Evolutionary conservation across 2,329 filamentous ascomycete species (phyloP).

Genomic region (Macrophomina pseudophaseolina): DNA sequence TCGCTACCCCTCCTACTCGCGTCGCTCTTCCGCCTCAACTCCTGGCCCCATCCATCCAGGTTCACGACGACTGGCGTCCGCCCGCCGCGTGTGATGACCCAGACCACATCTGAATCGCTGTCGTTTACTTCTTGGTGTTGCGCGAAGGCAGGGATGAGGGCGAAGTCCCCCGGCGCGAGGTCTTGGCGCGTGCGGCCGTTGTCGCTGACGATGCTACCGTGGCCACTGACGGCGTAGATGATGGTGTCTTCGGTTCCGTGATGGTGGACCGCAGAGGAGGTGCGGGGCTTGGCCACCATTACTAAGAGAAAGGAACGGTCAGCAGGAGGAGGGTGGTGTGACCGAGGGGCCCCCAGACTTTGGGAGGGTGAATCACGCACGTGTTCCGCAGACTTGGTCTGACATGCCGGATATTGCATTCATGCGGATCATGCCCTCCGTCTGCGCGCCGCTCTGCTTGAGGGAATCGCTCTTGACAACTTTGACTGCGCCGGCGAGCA

Average conservation of each 20-base stretch:
- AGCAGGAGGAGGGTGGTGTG: neutral
- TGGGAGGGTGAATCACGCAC: conserved; percentile 47
- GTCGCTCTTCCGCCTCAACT: conserved; percentile 24
- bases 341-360: neutral
- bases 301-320: conserved; percentile 49
- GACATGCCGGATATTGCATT: conserved; percentile 68
- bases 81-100: conserved; percentile 70
- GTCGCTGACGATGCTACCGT: conserved; percentile 64
- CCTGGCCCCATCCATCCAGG: conserved; percentile 63
- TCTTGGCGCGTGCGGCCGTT: conserved; percentile 62
- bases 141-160: conserved; percentile 70
- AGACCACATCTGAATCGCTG: conserved; percentile 65
- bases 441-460: conserved; percentile 49
- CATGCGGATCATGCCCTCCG: conserved; percentile 56
- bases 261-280: conserved; percentile 68
- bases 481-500: conserved; percentile 26
- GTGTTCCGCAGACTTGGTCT: conserved; percentile 69
- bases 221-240: conserved; percentile 67
- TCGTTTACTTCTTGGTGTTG: conserved; percentile 75
- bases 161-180: conserved; percentile 69
- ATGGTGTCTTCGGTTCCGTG: conserved; percentile 75
- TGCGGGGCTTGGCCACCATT: conserved; percentile 67
- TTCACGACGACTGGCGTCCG: conserved; percentile 66
- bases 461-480: conserved; percentile 5
- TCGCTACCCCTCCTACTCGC: neutral